Conservation (phyloP, 2,329 filamentous ascomycete species). For the Aspergillus sp. region DNA sequence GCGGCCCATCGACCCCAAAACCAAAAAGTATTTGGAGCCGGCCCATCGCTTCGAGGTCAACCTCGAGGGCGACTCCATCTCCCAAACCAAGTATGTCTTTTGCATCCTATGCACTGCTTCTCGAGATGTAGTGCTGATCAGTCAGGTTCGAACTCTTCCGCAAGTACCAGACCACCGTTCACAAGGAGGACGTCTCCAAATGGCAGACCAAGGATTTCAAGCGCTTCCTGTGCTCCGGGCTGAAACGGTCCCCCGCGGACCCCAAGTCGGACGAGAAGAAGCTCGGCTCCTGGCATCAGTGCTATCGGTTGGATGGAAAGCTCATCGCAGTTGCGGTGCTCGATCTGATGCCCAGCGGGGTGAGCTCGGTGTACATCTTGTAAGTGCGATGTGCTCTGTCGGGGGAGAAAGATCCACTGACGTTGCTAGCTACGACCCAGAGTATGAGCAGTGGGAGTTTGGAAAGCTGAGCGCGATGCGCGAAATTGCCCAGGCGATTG, state of each 20-base stretch:
- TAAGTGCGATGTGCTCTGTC: slow-evolving; percentile 22
- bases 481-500: slow-evolving; percentile 56
- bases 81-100: slow-evolving; percentile 42
- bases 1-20: slow-evolving; percentile 43
- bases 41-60: slow-evolving; percentile 49
- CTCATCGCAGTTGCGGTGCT: slow-evolving; percentile 49
- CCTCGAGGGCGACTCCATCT: slow-evolving; percentile 46
- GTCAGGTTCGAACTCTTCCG: slow-evolving; percentile 45
- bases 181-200: slow-evolving; percentile 43
- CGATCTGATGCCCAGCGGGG: slow-evolving; percentile 45
- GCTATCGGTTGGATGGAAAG: slow-evolving; percentile 49
- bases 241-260: slow-evolving; percentile 38
- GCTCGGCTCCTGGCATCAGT: slow-evolving; percentile 50
- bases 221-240: slow-evolving; percentile 47
- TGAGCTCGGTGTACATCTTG: slow-evolving; percentile 52
- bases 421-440: slow-evolving; percentile 53
- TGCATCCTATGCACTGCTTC: no score
- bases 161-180: slow-evolving; percentile 46
- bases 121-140: not conserved
- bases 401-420: not conserved
- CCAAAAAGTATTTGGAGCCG: slow-evolving; percentile 44
- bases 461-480: slow-evolving; percentile 62
- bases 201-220: slow-evolving; percentile 46
- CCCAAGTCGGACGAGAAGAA: slow-evolving; percentile 39
- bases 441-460: slow-evolving; percentile 60